These are phyloP conservation scores for Candida anutae DNA, from an alignment of 1,139 yeast genomes.

Conservation along the genomic window DNA sequence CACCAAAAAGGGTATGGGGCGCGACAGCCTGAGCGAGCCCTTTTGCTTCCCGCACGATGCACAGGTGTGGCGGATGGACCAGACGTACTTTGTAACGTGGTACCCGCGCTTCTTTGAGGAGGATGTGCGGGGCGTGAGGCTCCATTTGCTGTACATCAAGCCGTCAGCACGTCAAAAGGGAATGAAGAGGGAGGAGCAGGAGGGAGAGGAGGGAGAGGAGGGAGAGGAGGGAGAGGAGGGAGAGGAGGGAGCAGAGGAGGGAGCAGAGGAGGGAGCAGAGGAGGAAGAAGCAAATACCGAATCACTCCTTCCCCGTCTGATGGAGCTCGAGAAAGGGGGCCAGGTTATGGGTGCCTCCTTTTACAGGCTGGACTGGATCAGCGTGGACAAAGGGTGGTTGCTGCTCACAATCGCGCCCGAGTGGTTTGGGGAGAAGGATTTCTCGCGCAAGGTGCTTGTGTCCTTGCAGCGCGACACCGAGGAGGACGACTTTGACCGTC, in stretches of 20 bases:
- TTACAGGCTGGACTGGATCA: constrained; percentile 64
- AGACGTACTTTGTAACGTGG: constrained; percentile 76
- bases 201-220: constrained; percentile 14
- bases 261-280: neutral
- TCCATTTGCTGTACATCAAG: constrained; percentile 61
- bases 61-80: constrained; percentile 44
- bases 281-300: constrained; percentile 1
- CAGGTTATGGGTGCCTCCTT: constrained; percentile 41
- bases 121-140: constrained; percentile 48
- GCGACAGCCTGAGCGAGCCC: constrained; percentile 54
- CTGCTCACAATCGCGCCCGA: constrained; percentile 52
- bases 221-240: constrained; percentile 7
- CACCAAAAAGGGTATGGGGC: constrained; percentile 55
- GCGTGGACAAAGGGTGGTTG: constrained; percentile 55
- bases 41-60: constrained; percentile 76
- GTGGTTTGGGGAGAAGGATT: constrained; percentile 47
- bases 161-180: constrained; percentile 52
- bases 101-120: constrained; percentile 51
- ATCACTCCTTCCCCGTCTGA: constrained; percentile 19
- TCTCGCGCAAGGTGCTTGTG: constrained; percentile 43
- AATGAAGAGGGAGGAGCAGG: constrained; percentile 30
- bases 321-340: constrained; percentile 33
- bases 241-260: constrained; percentile 2
- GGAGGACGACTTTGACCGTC: constrained; percentile 51
- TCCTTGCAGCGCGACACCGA: constrained; percentile 67